phyloP scores from a whole-genome alignment of 257 asterid genomes.

The Eucommia ulmoides region DNA sequence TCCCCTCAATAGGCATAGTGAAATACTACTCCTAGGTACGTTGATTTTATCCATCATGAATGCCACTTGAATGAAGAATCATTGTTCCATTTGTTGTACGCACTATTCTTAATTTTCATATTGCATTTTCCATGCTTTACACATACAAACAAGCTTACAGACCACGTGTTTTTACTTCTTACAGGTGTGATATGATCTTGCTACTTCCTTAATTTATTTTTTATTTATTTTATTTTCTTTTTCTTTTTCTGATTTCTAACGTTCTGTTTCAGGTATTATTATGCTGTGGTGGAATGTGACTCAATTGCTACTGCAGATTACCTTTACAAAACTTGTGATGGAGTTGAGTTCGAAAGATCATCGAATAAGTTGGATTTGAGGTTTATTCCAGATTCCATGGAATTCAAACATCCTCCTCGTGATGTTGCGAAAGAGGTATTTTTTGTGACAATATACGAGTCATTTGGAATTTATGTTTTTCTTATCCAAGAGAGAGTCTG shows the following conservation, averaged over 20 bases:
- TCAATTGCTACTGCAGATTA: constrained; percentile 87
- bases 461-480: too few relatives aligned
- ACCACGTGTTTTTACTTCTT: not conserved
- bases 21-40: too few relatives aligned
- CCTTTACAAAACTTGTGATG: constrained; percentile 76
- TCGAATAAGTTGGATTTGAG: constrained; percentile 82
- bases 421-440: constrained; percentile 82
- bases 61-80: too few relatives aligned
- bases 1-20: too few relatives aligned
- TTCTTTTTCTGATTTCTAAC: constrained; percentile 5
- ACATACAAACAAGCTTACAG: not conserved
- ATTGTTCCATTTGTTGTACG: too few relatives aligned
- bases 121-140: not conserved
- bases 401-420: constrained; percentile 72
- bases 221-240: not conserved
- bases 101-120: not conserved
- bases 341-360: constrained; percentile 90
- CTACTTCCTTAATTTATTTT: not conserved
- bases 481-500: too few relatives aligned
- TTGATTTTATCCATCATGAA: too few relatives aligned
- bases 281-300: constrained; percentile 84
- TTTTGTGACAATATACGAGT: constrained; percentile 4
- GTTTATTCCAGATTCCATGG: constrained; percentile 87
- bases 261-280: constrained; percentile 68
- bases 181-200: not conserved